These are phyloP conservation scores for Starmerella stigmatis DNA, from an alignment of 805 yeast genomes.

Conservation along the genomic window DNA sequence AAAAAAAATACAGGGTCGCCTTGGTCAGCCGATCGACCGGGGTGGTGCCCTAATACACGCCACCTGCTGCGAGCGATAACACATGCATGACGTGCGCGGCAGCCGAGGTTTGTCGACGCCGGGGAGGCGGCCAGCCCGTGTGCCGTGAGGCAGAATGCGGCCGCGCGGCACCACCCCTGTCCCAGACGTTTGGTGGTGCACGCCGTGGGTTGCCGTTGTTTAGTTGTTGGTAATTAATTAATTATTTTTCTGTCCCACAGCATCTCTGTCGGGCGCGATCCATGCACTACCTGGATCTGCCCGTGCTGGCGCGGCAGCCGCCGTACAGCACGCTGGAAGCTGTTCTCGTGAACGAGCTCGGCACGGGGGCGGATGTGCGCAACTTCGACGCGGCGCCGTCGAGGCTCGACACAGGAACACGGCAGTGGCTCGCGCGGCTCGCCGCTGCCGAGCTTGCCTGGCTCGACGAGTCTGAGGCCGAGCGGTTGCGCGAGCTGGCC, in stretches of 20 bases:
- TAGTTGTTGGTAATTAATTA: too few species aligned
- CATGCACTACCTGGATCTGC: conserved; percentile 29
- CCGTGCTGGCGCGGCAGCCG: conserved; percentile 23
- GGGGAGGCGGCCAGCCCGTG: background rate
- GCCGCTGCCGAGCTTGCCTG: conserved; percentile 35
- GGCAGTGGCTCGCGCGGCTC: conserved; percentile 30
- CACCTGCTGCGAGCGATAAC: conserved; percentile 3
- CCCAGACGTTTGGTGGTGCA: too few species aligned
- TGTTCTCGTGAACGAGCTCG: conserved; percentile 13
- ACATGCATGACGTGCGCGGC: background rate
- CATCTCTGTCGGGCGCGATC: too few species aligned
- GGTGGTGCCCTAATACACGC: conserved; percentile 2
- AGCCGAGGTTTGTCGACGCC: background rate
- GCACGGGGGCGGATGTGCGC: conserved; percentile 10
- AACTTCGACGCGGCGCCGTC: conserved; percentile 17
- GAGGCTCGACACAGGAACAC: conserved; percentile 21
- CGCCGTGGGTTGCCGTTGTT: too few species aligned
- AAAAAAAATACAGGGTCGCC: background rate
- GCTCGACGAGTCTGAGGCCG: conserved; percentile 32
- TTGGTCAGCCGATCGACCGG: conserved; percentile 1
- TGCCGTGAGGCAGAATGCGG: background rate
- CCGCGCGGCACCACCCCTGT: background rate
- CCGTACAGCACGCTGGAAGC: conserved; percentile 13
- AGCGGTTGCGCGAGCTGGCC: conserved; percentile 43
- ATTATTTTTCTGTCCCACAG: too few species aligned